Base-by-base conservation (phyloP, 768 basidiomycete genomes). In the Naganishia antarctica region DNA sequence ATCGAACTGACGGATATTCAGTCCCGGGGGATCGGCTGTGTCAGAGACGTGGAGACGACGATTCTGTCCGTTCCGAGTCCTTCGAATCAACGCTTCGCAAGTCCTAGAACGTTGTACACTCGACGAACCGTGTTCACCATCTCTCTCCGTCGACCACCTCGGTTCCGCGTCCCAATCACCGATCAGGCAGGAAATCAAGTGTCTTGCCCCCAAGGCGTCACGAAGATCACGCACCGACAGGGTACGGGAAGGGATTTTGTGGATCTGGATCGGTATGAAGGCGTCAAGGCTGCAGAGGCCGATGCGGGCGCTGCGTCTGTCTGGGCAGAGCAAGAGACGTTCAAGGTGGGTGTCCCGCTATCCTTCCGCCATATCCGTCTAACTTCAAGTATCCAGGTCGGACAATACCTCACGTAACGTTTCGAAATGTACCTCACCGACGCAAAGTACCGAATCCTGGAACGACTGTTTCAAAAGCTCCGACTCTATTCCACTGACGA, bases 61-160 rank as follows among this genome's bases (percentile, higher is more conserved):
- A n/a, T 26, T 26, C 15, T 31, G 28, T 8, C 53, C 15, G 29
- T 31, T 13, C 18, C 26, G 3, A 12, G 44, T 18, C 16, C 49
- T 15, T 8, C 47, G 25, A 31, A 7, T 13, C 28, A 57, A 23
- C 41, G 12, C 15, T 44, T 25, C 43, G 53, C 25, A n/a, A 62
- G 61, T 13, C 47, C 26, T 50, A n/a, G 11, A 25, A 53, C 2
- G 51, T 13, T 16, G 21, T 13, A 21, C 51, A 53, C 51, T 9
- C 31, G 32, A 7, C 28, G 32, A 25, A 70, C 73, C 1, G 70
- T 70, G 1, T 69, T 76, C 0, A 76, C 75, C 1, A 66, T 74
- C 53, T 69, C 65, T 21, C 60, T 65, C 25, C 51, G 73, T 15
- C 64, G 74, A 16, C 75, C 75, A 2, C 75, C 75, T 4, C 69